Conservation (phyloP, 2,329 filamentous ascomycete genomes). For the Colletotrichum theobromicola region DNA sequence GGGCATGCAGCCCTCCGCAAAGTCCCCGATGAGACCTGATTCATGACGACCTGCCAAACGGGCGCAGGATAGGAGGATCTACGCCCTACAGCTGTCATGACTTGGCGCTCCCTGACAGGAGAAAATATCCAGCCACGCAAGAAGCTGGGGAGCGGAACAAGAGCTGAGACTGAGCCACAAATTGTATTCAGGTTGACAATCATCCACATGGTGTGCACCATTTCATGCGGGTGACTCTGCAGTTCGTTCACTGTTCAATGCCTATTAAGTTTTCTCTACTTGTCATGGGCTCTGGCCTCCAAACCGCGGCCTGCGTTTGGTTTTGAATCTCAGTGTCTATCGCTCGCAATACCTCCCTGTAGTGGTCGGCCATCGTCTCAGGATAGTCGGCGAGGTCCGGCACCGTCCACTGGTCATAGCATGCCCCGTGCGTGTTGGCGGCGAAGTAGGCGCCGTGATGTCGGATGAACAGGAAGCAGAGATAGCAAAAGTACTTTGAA, state of each 20-base stretch:
- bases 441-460: conserved; percentile 22
- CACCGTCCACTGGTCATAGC: conserved; percentile 23
- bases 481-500: conserved; percentile 23
- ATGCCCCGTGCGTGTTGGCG: conserved; percentile 21
- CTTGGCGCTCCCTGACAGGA: background rate
- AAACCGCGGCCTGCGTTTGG: background rate
- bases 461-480: conserved; percentile 22
- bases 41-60: background rate
- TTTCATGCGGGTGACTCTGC: background rate
- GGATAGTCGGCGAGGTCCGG: conserved; percentile 23
- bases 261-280: conserved; percentile 22
- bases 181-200: background rate
- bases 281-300: conserved; percentile 23
- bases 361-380: background rate
- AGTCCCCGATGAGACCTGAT: background rate
- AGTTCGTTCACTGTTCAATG: background rate
- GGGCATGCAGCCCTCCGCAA: background rate
- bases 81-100: background rate
- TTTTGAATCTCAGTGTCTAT: conserved; percentile 11
- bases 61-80: background rate
- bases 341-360: conserved; percentile 3
- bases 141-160: background rate
- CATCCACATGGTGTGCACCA: background rate
- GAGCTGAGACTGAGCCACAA: background rate
- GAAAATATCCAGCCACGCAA: background rate